These are phyloP conservation scores for Athelia psychrophila DNA, from an alignment of 1,284 basidiomycete genomes.

Conservation along the genomic window DNA sequence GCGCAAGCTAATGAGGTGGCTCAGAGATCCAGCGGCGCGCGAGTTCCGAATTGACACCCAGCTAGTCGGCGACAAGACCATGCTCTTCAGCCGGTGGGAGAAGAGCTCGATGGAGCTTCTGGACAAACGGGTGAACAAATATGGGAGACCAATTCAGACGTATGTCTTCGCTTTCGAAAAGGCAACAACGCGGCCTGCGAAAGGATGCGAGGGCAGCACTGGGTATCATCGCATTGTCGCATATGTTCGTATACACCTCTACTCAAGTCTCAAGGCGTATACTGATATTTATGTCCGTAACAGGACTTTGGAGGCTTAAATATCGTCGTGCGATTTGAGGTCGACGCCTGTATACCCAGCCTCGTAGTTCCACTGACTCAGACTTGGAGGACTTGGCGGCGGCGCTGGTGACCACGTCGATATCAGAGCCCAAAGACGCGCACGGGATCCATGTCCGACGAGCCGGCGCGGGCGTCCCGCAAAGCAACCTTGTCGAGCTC, in stretches of 20 bases:
- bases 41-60: conserved; percentile 59
- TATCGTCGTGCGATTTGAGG: conserved; percentile 30
- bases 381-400: conserved; percentile 35
- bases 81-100: conserved; percentile 53
- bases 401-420: conserved; percentile 5
- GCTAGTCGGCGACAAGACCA: conserved; percentile 47
- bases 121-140: neutral
- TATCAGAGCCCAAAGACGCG: conserved; percentile 4
- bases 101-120: conserved; percentile 27
- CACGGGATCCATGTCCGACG: conserved; percentile 33
- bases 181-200: conserved; percentile 37
- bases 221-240: conserved; percentile 50
- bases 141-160: conserved; percentile 26
- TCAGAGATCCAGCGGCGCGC: conserved; percentile 23
- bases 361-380: conserved; percentile 15
- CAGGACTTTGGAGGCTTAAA: conserved; percentile 27
- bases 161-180: conserved; percentile 52
- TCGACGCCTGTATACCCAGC: conserved; percentile 29
- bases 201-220: conserved; percentile 37
- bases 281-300: neutral
- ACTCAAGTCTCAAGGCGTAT: neutral
- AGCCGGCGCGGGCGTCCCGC: conserved; percentile 39
- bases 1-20: conserved; percentile 55
- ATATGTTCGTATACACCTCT: conserved; percentile 36
- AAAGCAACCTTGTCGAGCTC: conserved; percentile 45